Conservation (phyloP, 495 filamentous ascomycete species). For the Penicillium goetzii region DNA sequence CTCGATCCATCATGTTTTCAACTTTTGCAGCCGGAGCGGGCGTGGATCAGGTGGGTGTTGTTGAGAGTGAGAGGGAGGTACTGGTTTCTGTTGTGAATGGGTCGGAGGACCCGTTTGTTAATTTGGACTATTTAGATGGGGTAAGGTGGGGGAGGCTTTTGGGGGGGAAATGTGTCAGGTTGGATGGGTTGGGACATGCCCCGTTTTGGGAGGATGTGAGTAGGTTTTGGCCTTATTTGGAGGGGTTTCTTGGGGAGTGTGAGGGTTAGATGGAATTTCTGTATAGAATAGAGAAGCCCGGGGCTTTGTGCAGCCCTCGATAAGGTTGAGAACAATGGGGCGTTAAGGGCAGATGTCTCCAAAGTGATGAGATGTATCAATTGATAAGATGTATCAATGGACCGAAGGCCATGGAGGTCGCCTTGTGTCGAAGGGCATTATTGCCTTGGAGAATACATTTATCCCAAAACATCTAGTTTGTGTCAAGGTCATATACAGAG, state of each 20-base stretch:
- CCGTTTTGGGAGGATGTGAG: not conserved
- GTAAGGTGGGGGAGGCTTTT: not conserved
- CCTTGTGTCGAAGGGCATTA: too few relatives aligned
- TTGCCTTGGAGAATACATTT: too few relatives aligned
- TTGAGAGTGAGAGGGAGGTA: not conserved
- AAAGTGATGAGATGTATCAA: too few relatives aligned
- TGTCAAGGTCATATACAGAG: not conserved
- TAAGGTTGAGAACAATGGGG: too few relatives aligned
- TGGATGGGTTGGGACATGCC: not conserved
- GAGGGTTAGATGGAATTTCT: not conserved
- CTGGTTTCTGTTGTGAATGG: not conserved
- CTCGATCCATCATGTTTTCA: not conserved
- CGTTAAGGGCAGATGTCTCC: too few relatives aligned
- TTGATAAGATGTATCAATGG: not conserved
- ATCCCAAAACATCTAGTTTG: too few relatives aligned
- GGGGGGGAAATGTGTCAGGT: not conserved
- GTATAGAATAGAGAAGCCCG: not conserved
- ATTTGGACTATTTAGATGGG: not conserved
- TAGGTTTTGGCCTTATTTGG: not conserved
- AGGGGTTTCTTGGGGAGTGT: not conserved
- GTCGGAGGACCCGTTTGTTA: not conserved
- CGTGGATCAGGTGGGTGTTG: not conserved
- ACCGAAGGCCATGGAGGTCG: not conserved
- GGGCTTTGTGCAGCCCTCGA: not conserved
- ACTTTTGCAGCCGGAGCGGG: not conserved